Evolutionary conservation across 2,329 filamentous ascomycete species (phyloP), one percentile per base, ranked within the genome.

Genomic region (Metarhizium brunneum): DNA sequence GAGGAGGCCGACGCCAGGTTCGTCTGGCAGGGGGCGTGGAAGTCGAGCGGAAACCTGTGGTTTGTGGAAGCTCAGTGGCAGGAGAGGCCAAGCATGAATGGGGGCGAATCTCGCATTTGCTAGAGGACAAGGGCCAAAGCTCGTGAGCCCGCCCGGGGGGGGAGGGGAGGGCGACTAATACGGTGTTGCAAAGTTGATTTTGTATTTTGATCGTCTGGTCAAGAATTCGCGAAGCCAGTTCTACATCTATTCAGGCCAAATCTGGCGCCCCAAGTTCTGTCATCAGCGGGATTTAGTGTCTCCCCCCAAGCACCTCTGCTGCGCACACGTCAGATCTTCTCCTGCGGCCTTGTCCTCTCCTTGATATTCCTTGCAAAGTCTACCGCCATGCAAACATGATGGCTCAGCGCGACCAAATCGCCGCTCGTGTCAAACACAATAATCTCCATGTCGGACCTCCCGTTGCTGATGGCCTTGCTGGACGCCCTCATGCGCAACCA

Each of bases 401-500:
- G 64, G 25, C 63, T 64, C 52, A 69, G 50, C 1, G 67, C 66
- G 16, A 72, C 62, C 20, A 73, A 25, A 5, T 68, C 62, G 0
- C 64, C 68, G 0, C 57, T 20, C 1, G 32, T 32, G 42, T 92
- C 86, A 66, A 85, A 68, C 2, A 92, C 72, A 32, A 84, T 71
- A 25, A 92, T 76, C 60, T 92, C 87, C 49, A 91, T 65, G 72
- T 95, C 90, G 66, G 88, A 85, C 57, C 86, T 75, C 1, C 89
- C 89, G 60, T 90, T 84, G 60, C 76, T 78, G 47, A 92, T 81
- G 68, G 77, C 73, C 69, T 89, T 91, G 4, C 83, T 76, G 54
- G 80, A 76, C 13, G 85, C 76, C 36, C 87, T 76, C 45, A 84
- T 74, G 62, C 85, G 85, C 54, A 95, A 66, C 84, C 87, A 94